A percentile compares a stretch with the other conserved stretches of the same genome.
phyloP scores from a whole-genome alignment of 495 filamentous ascomycete species.

The Ascobolus immersus region DNA sequence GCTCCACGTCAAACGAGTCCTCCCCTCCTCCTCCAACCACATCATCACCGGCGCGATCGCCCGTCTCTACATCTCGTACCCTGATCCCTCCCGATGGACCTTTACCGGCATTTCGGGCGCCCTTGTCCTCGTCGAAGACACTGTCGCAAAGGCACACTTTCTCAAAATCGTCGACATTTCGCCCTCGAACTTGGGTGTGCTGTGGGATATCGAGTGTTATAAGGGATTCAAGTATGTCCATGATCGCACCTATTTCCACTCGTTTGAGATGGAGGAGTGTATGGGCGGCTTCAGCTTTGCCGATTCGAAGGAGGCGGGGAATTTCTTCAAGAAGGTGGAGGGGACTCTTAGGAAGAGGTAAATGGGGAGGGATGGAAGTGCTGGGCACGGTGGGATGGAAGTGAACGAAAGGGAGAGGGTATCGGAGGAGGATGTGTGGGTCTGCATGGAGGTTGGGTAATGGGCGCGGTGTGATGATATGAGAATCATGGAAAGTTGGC shows the following conservation, averaged over 20 bases:
- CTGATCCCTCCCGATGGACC: constrained; percentile 64
- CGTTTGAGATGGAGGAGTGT: constrained; percentile 81
- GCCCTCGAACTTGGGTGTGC: constrained; percentile 32
- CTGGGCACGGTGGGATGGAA: neutral
- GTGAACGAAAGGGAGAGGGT: constrained; percentile 1
- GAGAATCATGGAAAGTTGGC: too few species aligned
- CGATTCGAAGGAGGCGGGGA: constrained; percentile 88
- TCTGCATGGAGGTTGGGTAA: too few species aligned
- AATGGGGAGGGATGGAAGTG: constrained; percentile 43
- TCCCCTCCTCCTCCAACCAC: constrained; percentile 82
- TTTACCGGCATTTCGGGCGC: constrained; percentile 88
- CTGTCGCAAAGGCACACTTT: constrained; percentile 89
- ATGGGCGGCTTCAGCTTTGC: constrained; percentile 72
- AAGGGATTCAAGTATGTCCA: constrained; percentile 85
- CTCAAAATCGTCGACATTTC: constrained; percentile 87
- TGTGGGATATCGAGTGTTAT: constrained; percentile 97
- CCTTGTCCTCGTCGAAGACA: constrained; percentile 73
- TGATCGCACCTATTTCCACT: constrained; percentile 89
- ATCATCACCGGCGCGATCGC: constrained; percentile 84
- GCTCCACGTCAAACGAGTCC: constrained; percentile 68
- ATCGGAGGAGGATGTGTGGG: too few species aligned
- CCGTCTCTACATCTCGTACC: constrained; percentile 80
- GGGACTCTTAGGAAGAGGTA: too few species aligned
- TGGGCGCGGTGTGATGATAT: too few species aligned
- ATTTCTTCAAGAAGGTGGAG: constrained; percentile 83